These are phyloP conservation scores for Coemansia guatemalensis DNA, from an alignment of 192 early-diverging fungal genomes.

Conservation along the genomic window DNA sequence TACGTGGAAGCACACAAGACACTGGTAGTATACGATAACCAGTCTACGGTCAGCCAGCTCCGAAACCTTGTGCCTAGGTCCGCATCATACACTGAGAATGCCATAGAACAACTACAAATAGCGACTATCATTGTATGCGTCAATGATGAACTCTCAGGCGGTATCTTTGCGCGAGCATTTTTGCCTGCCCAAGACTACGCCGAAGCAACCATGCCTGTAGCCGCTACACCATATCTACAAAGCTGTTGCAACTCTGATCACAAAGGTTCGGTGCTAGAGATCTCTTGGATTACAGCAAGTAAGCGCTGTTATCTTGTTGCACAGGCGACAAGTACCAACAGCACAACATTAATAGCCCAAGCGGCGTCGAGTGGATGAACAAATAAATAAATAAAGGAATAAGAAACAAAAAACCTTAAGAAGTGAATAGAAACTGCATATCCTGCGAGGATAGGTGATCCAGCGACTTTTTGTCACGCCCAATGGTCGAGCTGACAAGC, in stretches of 20 bases:
- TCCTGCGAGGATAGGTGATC: constrained; percentile 73
- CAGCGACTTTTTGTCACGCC: constrained; percentile 74
- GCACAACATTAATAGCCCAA: not conserved
- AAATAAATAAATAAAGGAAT: constrained; percentile 3
- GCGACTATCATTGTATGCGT: constrained; percentile 29
- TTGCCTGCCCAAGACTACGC: constrained; percentile 5
- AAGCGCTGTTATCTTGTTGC: constrained; percentile 20
- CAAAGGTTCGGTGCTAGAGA: constrained; percentile 8
- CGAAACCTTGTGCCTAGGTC: not conserved
- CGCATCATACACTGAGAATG: not conserved
- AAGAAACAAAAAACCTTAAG: constrained; percentile 52
- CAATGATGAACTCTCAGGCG: constrained; percentile 15
- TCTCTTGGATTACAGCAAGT: constrained; percentile 9
- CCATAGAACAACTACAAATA: constrained; percentile 6
- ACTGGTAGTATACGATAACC: constrained; percentile 20
- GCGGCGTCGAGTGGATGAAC: not conserved
- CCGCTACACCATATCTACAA: constrained; percentile 12
- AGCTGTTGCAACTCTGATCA: constrained; percentile 6
- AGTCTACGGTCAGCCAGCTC: not conserved
- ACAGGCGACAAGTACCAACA: not conserved
- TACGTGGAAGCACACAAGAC: constrained; percentile 7
- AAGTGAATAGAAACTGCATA: constrained; percentile 80
- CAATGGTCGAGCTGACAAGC: constrained; percentile 85
- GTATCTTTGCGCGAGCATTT: constrained; percentile 23
- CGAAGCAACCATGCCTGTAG: constrained; percentile 14